phyloP scores from a whole-genome alignment of 2,329 filamentous ascomycete species.

The Talaromyces atroroseus region DNA sequence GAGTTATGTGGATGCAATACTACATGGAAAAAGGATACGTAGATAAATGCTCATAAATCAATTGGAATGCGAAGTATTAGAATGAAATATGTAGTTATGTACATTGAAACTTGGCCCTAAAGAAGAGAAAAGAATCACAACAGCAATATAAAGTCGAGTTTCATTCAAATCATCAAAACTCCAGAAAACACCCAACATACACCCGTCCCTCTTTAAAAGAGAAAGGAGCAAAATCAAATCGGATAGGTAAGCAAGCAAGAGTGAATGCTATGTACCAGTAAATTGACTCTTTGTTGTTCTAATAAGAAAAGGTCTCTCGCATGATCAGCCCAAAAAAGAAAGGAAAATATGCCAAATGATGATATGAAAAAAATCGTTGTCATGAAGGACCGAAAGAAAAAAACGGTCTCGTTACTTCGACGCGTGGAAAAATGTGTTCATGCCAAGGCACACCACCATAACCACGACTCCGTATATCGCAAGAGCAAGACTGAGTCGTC shows the following conservation, averaged over 20 bases:
- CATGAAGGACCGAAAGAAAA: background rate
- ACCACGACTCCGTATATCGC: constrained; percentile 79
- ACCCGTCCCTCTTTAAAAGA: background rate
- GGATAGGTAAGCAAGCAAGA: no score
- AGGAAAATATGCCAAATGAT: background rate
- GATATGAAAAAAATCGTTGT: background rate
- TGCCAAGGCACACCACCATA: constrained; percentile 80
- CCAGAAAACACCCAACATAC: constrained; percentile 1
- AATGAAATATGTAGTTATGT: constrained; percentile 4
- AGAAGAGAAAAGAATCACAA: background rate
- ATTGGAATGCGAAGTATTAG: background rate
- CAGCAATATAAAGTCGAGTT: background rate
- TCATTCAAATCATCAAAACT: background rate
- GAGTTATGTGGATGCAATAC: background rate
- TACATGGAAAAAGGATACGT: background rate
- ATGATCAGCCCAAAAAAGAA: background rate
- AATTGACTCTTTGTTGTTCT: background rate
- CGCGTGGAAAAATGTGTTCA: constrained; percentile 75
- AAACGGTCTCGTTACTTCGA: constrained; percentile 46
- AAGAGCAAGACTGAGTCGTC: constrained; percentile 68
- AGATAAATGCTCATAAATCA: background rate
- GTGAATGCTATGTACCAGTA: no score
- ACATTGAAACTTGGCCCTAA: background rate
- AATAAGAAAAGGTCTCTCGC: background rate
- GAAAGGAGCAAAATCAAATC: background rate